Evolutionary conservation across 495 filamentous ascomycete species (phyloP), one percentile per base, ranked within the genome.

Genomic region (Trichoderma asperelloides): DNA sequence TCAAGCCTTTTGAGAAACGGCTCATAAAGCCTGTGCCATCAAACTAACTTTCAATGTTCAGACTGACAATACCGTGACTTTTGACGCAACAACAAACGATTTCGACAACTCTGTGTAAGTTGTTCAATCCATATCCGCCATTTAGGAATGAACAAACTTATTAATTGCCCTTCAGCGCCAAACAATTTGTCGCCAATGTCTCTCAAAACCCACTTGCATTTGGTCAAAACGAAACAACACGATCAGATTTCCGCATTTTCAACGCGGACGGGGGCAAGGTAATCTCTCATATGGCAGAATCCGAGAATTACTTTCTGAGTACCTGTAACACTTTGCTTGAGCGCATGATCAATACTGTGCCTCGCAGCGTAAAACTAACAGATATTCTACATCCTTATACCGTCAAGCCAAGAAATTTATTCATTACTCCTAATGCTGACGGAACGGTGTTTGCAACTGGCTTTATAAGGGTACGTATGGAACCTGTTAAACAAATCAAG

Each of bases 231-330:
- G 67, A 49, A 3, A 71, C 73, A 33, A 75, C 72, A 3, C 73
- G 76, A 39, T 80, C 80, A 1, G 80, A 82, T 69, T 63, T 69
- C 28, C 69, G 73, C 5, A 71, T 82, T 21, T 82, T 78, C 68
- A 69, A 65, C 16, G 71, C 76, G 13, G 80, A 82, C 65, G 67
- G 68, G 0, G 80, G 80, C 51, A 69, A 40, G 3, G 79, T 77
- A 3, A 80, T 82, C 41, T 68, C 64, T 3, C 63, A 66, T 9
- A 65, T 82, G 69, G 68, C 71, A 3, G 63, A 74, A 8, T 68
- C 66, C 16, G 5, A 68, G 11, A 25, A 68, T 9, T 64, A 43
- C 33, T 68, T 68, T 40, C 40, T 68, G 2, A 15, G 27, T 8
- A 64, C 55, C 0, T 68, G 66, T 41, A 37, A 3, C 37, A n/a